Conservation (phyloP, 2,329 filamentous ascomycete genomes). For the Cladorrhinum sp. region DNA sequence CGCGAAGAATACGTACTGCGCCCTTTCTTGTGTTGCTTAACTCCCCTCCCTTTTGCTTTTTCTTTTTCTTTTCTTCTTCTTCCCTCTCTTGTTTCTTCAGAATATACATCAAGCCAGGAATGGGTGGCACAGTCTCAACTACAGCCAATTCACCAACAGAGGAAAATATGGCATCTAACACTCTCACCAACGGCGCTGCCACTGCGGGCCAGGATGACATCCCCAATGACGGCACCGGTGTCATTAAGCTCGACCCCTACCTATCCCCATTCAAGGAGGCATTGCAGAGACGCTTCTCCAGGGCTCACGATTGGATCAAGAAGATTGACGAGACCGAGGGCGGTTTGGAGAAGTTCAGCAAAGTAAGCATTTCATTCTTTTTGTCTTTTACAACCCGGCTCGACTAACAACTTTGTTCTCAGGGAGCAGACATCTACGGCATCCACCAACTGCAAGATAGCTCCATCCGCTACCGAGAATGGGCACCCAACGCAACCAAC, state of each 20-base stretch:
- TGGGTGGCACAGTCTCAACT: not conserved
- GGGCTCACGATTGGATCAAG: constrained; percentile 83
- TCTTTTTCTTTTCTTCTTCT: not conserved
- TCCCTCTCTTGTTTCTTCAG: not conserved
- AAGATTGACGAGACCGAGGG: constrained; percentile 80
- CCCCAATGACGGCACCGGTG: constrained; percentile 73
- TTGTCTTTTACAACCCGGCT: not conserved
- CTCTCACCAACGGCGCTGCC: constrained; percentile 37
- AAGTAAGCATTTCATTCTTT: constrained; percentile 44
- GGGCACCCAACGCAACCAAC: constrained; percentile 84
- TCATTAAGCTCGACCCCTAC: constrained; percentile 84
- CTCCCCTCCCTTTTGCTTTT: not conserved
- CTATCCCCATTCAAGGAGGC: constrained; percentile 79
- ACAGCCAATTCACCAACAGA: not conserved
- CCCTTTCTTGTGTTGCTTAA: not conserved
- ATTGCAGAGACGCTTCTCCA: constrained; percentile 71
- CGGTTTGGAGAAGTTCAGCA: constrained; percentile 87
- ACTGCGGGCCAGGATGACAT: constrained; percentile 44
- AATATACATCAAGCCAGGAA: not conserved
- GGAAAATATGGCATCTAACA: constrained; percentile 38
- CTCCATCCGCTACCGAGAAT: constrained; percentile 89
- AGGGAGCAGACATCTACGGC: constrained; percentile 86
- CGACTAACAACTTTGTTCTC: constrained; percentile 5
- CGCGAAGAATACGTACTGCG: not conserved
- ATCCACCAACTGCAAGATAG: constrained; percentile 78